Evolutionary conservation across 2,329 filamentous ascomycete species (phyloP).

Genomic region (Macrophomina tecta): DNA sequence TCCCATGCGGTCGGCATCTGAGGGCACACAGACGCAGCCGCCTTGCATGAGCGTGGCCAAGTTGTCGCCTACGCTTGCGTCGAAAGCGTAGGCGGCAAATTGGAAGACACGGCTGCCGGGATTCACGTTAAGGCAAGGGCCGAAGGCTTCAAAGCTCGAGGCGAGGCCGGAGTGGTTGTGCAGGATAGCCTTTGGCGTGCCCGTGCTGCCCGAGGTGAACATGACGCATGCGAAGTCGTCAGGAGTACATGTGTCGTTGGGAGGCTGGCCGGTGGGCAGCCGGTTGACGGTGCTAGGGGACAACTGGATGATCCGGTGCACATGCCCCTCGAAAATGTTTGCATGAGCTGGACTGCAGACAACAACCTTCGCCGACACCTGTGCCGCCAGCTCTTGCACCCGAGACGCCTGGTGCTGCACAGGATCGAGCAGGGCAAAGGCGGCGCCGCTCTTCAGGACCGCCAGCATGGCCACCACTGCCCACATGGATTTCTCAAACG

Average conservation of each 20-base stretch:
- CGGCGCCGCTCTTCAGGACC: slow-evolving; percentile 74
- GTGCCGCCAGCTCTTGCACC: slow-evolving; percentile 63
- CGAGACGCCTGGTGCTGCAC: slow-evolving; percentile 56
- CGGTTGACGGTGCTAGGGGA: neutral
- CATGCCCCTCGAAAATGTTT: slow-evolving; percentile 32
- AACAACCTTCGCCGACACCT: slow-evolving; percentile 68
- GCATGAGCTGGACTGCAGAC: slow-evolving; percentile 50
- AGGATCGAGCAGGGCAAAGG: slow-evolving; percentile 76
- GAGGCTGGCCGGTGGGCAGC: slow-evolving; percentile 37
- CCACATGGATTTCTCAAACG: slow-evolving; percentile 76
- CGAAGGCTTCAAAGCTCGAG: slow-evolving; percentile 40
- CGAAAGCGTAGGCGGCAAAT: slow-evolving; percentile 36
- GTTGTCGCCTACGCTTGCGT: slow-evolving; percentile 42
- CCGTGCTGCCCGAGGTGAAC: slow-evolving; percentile 84
- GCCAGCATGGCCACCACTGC: slow-evolving; percentile 78
- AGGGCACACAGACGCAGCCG: slow-evolving; percentile 44
- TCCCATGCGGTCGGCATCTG: slow-evolving; percentile 42
- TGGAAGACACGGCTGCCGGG: slow-evolving; percentile 43
- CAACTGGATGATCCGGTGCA: slow-evolving; percentile 35
- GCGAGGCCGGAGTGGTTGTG: slow-evolving; percentile 64
- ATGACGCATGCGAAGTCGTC: slow-evolving; percentile 74
- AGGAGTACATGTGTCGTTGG: slow-evolving; percentile 47
- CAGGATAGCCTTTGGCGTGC: slow-evolving; percentile 77
- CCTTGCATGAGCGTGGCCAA: slow-evolving; percentile 40
- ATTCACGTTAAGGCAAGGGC: neutral